A percentile compares a stretch with the other conserved stretches of the same genome.
Conservation (phyloP, 306 rosid species). For the Malus fusca region DNA sequence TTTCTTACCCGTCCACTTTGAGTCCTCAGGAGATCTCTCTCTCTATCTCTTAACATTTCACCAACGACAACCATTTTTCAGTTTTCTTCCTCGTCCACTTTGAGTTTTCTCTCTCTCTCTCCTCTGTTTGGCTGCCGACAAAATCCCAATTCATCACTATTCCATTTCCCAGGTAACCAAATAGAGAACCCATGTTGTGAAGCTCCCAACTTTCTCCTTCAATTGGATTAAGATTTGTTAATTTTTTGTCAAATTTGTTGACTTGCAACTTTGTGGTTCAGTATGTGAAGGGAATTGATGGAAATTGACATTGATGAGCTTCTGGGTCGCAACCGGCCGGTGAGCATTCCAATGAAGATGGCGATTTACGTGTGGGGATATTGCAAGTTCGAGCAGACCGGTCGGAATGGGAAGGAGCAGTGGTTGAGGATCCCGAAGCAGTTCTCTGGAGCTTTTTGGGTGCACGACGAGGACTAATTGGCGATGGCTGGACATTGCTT, state of each 20-base stretch:
- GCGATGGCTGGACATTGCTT: slow-evolving; percentile 74
- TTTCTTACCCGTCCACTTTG: background rate
- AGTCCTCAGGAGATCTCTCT: background rate
- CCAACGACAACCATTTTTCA: too few relatives aligned
- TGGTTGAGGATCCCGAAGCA: slow-evolving; percentile 75
- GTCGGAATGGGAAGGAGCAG: slow-evolving; percentile 45
- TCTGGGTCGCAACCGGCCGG: slow-evolving; percentile 32
- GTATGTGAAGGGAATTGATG: slow-evolving; percentile 1
- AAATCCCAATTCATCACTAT: background rate
- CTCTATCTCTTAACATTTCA: too few relatives aligned
- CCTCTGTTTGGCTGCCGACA: background rate
- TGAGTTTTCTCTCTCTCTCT: background rate
- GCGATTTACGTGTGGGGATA: slow-evolving; percentile 95
- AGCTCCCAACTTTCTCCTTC: background rate
- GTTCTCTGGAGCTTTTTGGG: slow-evolving; percentile 65
- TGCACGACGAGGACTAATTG: slow-evolving; percentile 61
- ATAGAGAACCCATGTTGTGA: background rate
- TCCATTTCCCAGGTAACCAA: background rate
- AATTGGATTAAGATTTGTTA: too few relatives aligned
- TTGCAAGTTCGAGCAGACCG: slow-evolving; percentile 89
- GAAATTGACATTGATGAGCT: slow-evolving; percentile 57
- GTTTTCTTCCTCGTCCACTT: background rate
- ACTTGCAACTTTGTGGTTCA: background rate
- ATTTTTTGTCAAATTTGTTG: background rate
- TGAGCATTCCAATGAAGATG: slow-evolving; percentile 53